A percentile compares a stretch with the other conserved stretches of the same genome.
Evolutionary conservation across 495 filamentous ascomycete species (phyloP).

Genomic region (Penicillium coprophilum): DNA sequence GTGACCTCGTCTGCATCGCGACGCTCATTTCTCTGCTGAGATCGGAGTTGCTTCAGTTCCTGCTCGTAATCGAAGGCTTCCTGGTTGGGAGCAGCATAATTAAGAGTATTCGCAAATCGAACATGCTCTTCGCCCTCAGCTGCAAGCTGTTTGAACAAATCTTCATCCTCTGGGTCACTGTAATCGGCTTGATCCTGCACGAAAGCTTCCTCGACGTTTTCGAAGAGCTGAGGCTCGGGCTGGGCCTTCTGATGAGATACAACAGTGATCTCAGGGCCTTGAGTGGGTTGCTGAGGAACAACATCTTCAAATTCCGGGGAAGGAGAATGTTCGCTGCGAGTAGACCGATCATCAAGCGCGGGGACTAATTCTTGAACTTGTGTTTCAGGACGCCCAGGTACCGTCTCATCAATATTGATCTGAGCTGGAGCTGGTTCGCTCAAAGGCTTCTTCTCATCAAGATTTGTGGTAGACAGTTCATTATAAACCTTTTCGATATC

Average conservation of each 20-base stretch:
- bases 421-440: neutral
- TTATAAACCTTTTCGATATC: constrained; percentile 2
- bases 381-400: neutral
- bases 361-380: neutral
- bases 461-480: neutral
- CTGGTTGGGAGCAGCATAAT: constrained; percentile 57
- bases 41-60: constrained; percentile 81
- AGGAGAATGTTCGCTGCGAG: constrained; percentile 34
- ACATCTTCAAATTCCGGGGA: constrained; percentile 58
- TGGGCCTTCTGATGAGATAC: constrained; percentile 13
- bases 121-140: constrained; percentile 90
- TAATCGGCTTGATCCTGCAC: constrained; percentile 52
- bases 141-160: constrained; percentile 78
- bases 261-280: constrained; percentile 22
- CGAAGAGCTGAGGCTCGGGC: constrained; percentile 8
- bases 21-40: constrained; percentile 93
- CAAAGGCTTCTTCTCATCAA: constrained; percentile 6
- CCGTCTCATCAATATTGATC: neutral
- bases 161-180: constrained; percentile 89
- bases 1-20: constrained; percentile 95
- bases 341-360: neutral
- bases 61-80: constrained; percentile 76
- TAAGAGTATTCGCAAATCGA: constrained; percentile 82
- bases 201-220: constrained; percentile 31
- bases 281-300: constrained; percentile 11